Evolutionary conservation across 1,284 basidiomycete species (phyloP).

Genomic region (Neonothopanus nambi): DNA sequence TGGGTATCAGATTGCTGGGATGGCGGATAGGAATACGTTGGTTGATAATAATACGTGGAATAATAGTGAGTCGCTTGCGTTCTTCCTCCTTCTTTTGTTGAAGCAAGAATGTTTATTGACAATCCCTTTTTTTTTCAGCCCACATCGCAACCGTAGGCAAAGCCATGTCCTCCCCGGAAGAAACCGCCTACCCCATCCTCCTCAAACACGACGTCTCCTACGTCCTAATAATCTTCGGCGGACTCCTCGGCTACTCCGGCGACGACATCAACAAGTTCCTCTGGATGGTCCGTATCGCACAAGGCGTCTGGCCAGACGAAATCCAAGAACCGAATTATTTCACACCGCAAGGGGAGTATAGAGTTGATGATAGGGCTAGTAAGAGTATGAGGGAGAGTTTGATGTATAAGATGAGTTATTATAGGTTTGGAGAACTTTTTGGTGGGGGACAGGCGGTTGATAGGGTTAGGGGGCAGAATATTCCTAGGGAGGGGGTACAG

Average conservation of each 20-base stretch:
- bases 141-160: slow-evolving; percentile 98
- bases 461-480: slow-evolving; percentile 80
- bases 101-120: too few species aligned
- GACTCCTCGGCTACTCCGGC: slow-evolving; percentile 94
- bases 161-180: slow-evolving; percentile 94
- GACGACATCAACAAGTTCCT: slow-evolving; percentile 99
- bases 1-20: slow-evolving; percentile 98
- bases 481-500: slow-evolving; percentile 78
- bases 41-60: slow-evolving; percentile 99
- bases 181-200: slow-evolving; percentile 95
- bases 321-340: slow-evolving; percentile 96
- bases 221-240: slow-evolving; percentile 97
- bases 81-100: neutral
- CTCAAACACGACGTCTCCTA: slow-evolving; percentile 98
- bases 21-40: slow-evolving; percentile 96
- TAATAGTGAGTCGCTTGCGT: slow-evolving; percentile 71
- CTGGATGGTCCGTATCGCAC: slow-evolving; percentile 98
- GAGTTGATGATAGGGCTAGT: slow-evolving; percentile 86
- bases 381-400: slow-evolving; percentile 93
- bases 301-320: slow-evolving; percentile 99
- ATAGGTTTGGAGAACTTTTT: slow-evolving; percentile 88
- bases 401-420: slow-evolving; percentile 99
- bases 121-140: slow-evolving; percentile 41
- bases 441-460: slow-evolving; percentile 75
- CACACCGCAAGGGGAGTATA: slow-evolving; percentile 92